Base-by-base conservation (phyloP, 148 eudicot species). In the Amaranthus palmeri region DNA sequence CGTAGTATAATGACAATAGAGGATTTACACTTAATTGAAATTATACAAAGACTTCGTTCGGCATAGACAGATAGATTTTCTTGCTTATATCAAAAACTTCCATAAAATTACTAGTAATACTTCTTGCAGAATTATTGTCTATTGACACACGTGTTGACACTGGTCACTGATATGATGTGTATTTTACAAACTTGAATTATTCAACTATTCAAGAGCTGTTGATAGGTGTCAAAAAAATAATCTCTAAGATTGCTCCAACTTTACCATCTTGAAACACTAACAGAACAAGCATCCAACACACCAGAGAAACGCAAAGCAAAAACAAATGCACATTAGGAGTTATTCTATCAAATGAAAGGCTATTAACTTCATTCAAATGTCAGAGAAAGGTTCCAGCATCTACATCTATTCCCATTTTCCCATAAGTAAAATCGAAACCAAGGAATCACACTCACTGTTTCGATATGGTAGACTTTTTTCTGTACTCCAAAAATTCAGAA, bases 401-500 rank as follows among this genome's bases (percentile, higher is more conserved):
- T 70, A 12, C 6, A 57, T 76, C 4, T 41, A 36, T 36, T 2
- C 8, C 17, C 25, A 54, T 25, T 25, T 25, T 25, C 36, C 36
- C 36, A 25, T 25, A 25, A 25, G 36, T 25, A 65, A 71, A 64
- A 56, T 41, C 12, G 9, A 48, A 46, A n/a, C 49, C 54, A 46
- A 52, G 55, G 50, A 67, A 41, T 59, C 12, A 44, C 50, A 86
- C 96, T 85, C 69, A 92, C 97, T 55, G 70, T 85, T 80, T 89
- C 47, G 84, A 72, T 55, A 77, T 47, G 62, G 72, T 58, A 13
- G 88, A 74, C 52, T 60, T 79, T 74, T 80, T 90, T 77, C 75
- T 82, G 85, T 81, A 84, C 72, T 87, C 87, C 86, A 92, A 79
- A 76, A 80, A 61, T 73, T 92, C 97, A 36, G 97, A 81, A 78